A percentile compares a stretch with the other conserved stretches of the same genome.
Evolutionary conservation across 139 green algal species (phyloP).

Genomic region (Volvox reticuliferus): DNA sequence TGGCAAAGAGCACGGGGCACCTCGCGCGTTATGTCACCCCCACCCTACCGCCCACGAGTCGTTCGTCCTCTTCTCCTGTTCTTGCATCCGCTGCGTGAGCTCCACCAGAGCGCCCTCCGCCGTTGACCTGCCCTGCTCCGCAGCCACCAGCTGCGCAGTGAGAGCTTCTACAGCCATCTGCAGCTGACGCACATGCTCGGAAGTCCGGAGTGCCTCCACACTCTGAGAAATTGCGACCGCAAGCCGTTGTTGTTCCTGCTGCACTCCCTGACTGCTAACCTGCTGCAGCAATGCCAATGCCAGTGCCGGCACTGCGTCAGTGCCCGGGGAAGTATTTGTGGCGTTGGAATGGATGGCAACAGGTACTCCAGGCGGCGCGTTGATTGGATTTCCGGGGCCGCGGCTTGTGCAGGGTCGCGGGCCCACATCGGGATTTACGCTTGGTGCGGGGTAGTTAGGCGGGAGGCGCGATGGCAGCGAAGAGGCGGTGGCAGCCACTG

Average conservation of each 20-base stretch:
- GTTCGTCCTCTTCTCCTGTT: conserved; percentile 33
- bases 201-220: conserved; percentile 40
- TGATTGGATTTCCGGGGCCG: neutral
- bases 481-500: neutral
- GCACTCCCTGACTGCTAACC: neutral
- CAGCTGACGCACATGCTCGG: conserved; percentile 39
- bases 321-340: no score
- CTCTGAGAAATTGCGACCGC: conserved; percentile 36
- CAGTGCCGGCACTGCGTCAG: neutral
- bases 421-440: neutral
- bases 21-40: neutral
- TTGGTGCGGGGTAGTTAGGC: neutral
- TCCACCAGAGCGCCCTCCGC: conserved; percentile 47
- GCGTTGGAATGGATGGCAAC: no score
- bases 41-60: conserved; percentile 40
- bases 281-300: conserved; percentile 1
- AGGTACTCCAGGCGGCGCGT: no score
- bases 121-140: conserved; percentile 9
- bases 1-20: no score
- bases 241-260: conserved; percentile 36
- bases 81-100: conserved; percentile 39
- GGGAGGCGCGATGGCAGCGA: neutral
- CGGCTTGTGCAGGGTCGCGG: neutral
- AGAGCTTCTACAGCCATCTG: conserved; percentile 43
- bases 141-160: conserved; percentile 28